These are phyloP conservation scores for Davidsoniella neocaledoniae DNA, from an alignment of 2,329 filamentous ascomycete genomes.

Conservation along the genomic window DNA sequence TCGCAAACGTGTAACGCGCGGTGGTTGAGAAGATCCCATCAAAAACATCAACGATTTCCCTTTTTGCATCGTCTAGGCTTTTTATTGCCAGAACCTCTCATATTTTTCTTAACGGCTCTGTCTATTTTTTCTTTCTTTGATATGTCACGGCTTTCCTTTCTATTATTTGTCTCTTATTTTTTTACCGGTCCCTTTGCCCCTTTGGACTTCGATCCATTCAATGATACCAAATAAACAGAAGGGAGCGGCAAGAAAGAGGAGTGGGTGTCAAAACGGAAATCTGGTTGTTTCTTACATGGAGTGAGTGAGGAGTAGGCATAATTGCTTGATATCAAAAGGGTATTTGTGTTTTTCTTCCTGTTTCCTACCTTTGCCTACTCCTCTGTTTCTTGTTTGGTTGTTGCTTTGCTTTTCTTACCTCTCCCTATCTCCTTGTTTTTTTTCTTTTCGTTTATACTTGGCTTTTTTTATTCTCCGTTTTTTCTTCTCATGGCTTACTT, in stretches of 20 bases:
- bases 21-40: too few relatives aligned
- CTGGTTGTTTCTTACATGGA: too few relatives aligned
- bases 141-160: slow-evolving; percentile 14
- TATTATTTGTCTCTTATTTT: slow-evolving; percentile 5
- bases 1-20: too few relatives aligned
- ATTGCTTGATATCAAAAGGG: background rate
- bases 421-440: slow-evolving; percentile 3
- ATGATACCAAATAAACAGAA: background rate
- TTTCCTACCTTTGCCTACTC: background rate
- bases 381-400: background rate
- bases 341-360: background rate
- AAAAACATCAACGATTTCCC: too few relatives aligned
- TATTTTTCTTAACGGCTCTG: slow-evolving; percentile 1
- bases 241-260: background rate
- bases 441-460: slow-evolving; percentile 2
- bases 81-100: background rate
- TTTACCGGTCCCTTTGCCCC: background rate
- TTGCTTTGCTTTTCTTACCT: slow-evolving; percentile 12
- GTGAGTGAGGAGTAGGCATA: too few relatives aligned
- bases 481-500: slow-evolving; percentile 12
- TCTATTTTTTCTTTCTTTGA: slow-evolving; percentile 12
- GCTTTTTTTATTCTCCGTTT: slow-evolving; percentile 4
- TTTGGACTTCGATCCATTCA: background rate
- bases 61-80: too few relatives aligned
- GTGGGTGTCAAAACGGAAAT: too few relatives aligned